Evolutionary conservation across 306 rosid genomes (phyloP), one percentile per base, ranked within the genome.

Genomic region (Crotalaria pallida): DNA sequence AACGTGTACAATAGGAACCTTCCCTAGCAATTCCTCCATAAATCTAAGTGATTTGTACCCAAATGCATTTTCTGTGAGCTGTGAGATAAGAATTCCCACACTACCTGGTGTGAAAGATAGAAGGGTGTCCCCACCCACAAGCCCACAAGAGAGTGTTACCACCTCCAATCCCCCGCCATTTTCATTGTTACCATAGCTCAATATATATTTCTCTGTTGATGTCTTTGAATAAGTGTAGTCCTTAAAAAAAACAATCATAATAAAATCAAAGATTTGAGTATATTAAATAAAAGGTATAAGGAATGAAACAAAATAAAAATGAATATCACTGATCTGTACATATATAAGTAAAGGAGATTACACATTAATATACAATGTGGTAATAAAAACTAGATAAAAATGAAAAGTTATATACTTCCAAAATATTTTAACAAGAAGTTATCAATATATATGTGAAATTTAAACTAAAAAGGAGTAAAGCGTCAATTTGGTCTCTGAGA

Each of bases 41-140:
- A 62, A 58, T 13, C 63, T 45, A 1, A 86, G 56, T 38, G 16
- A 0, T 11, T 45, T 17, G 59, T 13, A 72, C 15, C 10, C 12
- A 0, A 0, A 0, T 19, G 3, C 22, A 58, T 76, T 62, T 52
- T 64, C 66, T 0, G 51, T 16, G 24, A 84, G 38, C 34, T 19
- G 91, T 45, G 84, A 61, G 7, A 81, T 3, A 24, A 61, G 10
- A 4, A 2, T 16, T 7, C 2, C 19, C 6, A 58, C 29, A 5
- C 45, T 73, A 6, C 0, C 0, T 9, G 63, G 29, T 15, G 72
- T 23, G 18, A 2, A 50, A 23, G 53, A 7, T 5, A 17, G 82
- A 18, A 71, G 72, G 36, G 74, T 43, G 23, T 79, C 83, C 52
- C 87, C 87, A 67, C 86, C 91, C 15, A 87, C 85, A 7, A 77